phyloP scores from a whole-genome alignment of 2,329 filamentous ascomycete species.

The Nigrograna mackinnonii region DNA sequence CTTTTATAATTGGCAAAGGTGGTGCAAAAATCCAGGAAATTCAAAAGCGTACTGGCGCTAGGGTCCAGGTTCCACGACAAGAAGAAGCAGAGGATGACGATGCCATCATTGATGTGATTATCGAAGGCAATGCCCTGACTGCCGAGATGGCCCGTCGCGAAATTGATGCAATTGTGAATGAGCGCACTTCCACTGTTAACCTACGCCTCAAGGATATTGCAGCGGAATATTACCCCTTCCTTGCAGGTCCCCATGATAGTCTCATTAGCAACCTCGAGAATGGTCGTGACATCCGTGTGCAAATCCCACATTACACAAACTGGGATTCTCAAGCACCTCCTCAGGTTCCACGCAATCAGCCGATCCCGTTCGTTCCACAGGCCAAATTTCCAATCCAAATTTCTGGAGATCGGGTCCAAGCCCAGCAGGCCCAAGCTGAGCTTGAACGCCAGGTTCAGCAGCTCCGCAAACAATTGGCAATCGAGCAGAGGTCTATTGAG shows the following conservation, averaged over 20 bases:
- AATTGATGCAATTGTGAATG: conserved; percentile 85
- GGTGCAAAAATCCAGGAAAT: conserved; percentile 89
- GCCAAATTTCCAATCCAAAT: conserved; percentile 80
- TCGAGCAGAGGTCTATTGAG: conserved; percentile 81
- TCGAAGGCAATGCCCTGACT: conserved; percentile 90
- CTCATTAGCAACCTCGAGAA: conserved; percentile 70
- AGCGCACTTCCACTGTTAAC: conserved; percentile 81
- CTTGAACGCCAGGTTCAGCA: conserved; percentile 80
- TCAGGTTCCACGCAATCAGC: conserved; percentile 64
- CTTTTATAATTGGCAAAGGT: conserved; percentile 91
- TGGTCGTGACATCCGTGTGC: conserved; percentile 75
- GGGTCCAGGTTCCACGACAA: conserved; percentile 84
- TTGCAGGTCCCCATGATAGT: conserved; percentile 77
- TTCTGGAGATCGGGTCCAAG: conserved; percentile 80
- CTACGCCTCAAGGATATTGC: conserved; percentile 83
- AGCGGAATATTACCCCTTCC: conserved; percentile 92
- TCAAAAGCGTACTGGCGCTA: conserved; percentile 85
- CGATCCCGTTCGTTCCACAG: conserved; percentile 71
- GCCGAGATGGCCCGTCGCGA: conserved; percentile 81
- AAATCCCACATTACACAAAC: conserved; percentile 80
- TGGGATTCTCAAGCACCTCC: conserved; percentile 72
- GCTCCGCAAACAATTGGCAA: conserved; percentile 73
- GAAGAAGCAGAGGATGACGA: conserved; percentile 81
- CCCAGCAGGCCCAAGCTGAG: conserved; percentile 76
- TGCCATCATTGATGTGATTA: conserved; percentile 78